Conservation (phyloP, 2,329 filamentous ascomycete species). For the Acephala macrosclerotiorum region DNA sequence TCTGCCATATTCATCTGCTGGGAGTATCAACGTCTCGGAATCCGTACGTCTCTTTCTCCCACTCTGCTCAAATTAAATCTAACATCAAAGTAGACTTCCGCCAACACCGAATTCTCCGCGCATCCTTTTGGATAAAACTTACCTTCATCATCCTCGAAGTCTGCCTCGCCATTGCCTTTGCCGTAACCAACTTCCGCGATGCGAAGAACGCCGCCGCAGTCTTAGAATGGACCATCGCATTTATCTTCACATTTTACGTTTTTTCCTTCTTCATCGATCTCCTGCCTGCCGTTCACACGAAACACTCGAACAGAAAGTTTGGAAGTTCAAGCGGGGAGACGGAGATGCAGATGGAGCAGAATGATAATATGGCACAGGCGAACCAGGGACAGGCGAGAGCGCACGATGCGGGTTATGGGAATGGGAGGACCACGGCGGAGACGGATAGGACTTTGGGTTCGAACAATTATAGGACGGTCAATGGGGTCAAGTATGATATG, state of each 20-base stretch:
- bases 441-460: slow-evolving; percentile 31
- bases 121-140: slow-evolving; percentile 89
- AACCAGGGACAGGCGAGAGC: background rate
- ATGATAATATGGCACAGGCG: slow-evolving; percentile 27
- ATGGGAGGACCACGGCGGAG: slow-evolving; percentile 25
- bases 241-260: slow-evolving; percentile 89
- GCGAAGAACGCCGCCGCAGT: slow-evolving; percentile 74
- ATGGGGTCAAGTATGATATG: slow-evolving; percentile 27
- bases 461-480: slow-evolving; percentile 29
- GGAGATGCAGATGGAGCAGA: slow-evolving; percentile 39
- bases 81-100: slow-evolving; percentile 65
- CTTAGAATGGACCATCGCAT: slow-evolving; percentile 80
- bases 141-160: slow-evolving; percentile 84
- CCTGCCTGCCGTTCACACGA: slow-evolving; percentile 65
- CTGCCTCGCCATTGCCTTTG: slow-evolving; percentile 76
- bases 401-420: slow-evolving; percentile 10
- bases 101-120: slow-evolving; percentile 73
- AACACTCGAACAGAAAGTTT: slow-evolving; percentile 25
- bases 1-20: slow-evolving; percentile 88
- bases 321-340: slow-evolving; percentile 31
- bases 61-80: background rate
- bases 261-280: slow-evolving; percentile 89
- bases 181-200: slow-evolving; percentile 56
- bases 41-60: slow-evolving; percentile 55
- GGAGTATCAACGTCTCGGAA: slow-evolving; percentile 87